Base-by-base conservation (phyloP, 345 rosid species). In the Brassica incana region DNA sequence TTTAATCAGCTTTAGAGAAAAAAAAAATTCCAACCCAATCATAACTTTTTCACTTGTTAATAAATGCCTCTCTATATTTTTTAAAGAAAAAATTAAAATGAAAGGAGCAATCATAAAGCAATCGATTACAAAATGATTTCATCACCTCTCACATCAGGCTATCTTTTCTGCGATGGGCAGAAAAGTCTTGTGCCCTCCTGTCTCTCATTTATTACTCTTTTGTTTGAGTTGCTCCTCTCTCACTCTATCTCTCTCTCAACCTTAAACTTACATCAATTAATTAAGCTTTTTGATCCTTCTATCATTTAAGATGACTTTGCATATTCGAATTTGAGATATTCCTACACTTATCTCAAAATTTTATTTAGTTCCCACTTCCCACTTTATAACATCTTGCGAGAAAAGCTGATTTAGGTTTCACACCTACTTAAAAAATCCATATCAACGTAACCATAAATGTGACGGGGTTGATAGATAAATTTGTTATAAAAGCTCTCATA, bases 91-190 rank as follows among this genome's bases (percentile, higher is more conserved):
- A 56, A 18, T 2, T 25, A 56, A 40, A 25, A 45, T 30, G 16
- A 69, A n/a, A 65, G 67, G 15, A 78, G 81, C 82, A 82, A 82
- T 82, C 85, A 82, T 78, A 82, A 82, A 82, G 85, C 79, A 82
- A 82, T 82, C 85, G 85, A 82, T 82, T 82, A 82, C 85, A 82
- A 82, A 82, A 82, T 82, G 82, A 82, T 82, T 82, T 82, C 79
- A 74, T 82, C 79, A 82, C 79, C 79, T 82, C 65, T 82, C 85
- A 82, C 82, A 78, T 82, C 85, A 82, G 29, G 30, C 82, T 74
- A 74, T 78, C 77, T 82, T 82, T 82, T 82, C 85, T 82, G 77
- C 64, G 54, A 76, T 65, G 43, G 40, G 69, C 82, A 82, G 79
- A 77, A 82, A 77, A 78, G 84, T 82, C 65, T 76, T 78, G 85